Evolutionary conservation across 2,329 filamentous ascomycete species (phyloP).

Genomic region (Tolypocladium tundrense): DNA sequence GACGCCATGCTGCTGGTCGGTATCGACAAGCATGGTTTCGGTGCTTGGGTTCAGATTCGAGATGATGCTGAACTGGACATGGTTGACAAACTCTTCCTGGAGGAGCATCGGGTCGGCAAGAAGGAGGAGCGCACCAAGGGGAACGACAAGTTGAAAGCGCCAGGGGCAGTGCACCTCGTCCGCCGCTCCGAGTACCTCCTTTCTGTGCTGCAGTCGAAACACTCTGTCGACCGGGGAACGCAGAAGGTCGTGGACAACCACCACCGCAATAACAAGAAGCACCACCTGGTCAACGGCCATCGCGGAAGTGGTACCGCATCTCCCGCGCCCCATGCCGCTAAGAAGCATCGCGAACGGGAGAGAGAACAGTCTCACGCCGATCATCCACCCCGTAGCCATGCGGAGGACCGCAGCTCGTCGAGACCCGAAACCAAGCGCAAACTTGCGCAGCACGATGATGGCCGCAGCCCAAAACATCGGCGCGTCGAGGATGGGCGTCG

Average conservation of each 20-base stretch:
- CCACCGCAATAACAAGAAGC: slow-evolving; percentile 87
- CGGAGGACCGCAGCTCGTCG: slow-evolving; percentile 40
- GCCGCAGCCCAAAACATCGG: slow-evolving; percentile 31
- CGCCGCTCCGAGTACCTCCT: slow-evolving; percentile 90
- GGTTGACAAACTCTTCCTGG: slow-evolving; percentile 85
- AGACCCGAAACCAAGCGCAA: slow-evolving; percentile 51
- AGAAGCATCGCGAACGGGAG: slow-evolving; percentile 37
- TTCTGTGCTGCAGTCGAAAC: slow-evolving; percentile 82
- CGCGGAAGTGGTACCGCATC: slow-evolving; percentile 60
- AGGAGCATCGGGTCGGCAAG: slow-evolving; percentile 96
- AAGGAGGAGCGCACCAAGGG: slow-evolving; percentile 82
- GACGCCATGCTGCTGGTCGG: slow-evolving; percentile 96
- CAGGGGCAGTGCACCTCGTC: slow-evolving; percentile 93
- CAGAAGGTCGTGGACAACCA: slow-evolving; percentile 83
- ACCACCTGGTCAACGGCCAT: slow-evolving; percentile 44
- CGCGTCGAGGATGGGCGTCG: slow-evolving; percentile 30
- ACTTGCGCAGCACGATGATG: slow-evolving; percentile 39
- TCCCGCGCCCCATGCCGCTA: slow-evolving; percentile 45
- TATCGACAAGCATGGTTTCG: slow-evolving; percentile 87
- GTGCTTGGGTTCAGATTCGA: slow-evolving; percentile 88
- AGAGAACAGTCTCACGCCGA: slow-evolving; percentile 35
- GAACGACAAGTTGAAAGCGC: slow-evolving; percentile 75
- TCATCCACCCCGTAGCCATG: slow-evolving; percentile 38
- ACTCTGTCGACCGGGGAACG: slow-evolving; percentile 64
- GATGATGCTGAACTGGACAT: slow-evolving; percentile 83